Conservation (phyloP, 2,329 filamentous ascomycete species). For the Leptographium procerum region DNA sequence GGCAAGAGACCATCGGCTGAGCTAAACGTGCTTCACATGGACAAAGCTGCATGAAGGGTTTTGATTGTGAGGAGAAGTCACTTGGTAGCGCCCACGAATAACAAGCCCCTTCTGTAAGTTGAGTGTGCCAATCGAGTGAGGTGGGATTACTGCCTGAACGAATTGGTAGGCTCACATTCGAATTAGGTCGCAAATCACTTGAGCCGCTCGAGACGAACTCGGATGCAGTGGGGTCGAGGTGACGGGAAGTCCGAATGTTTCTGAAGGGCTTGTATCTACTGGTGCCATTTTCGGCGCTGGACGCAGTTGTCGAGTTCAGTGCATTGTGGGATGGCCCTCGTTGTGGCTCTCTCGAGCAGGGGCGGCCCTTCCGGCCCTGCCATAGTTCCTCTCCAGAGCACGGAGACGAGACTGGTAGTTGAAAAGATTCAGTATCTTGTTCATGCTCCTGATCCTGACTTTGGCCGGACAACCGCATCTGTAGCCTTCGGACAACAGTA, state of each 20-base stretch:
- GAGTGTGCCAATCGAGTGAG: too few relatives aligned
- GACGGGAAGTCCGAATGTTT: neutral
- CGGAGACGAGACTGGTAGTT: neutral
- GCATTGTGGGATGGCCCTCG: too few relatives aligned
- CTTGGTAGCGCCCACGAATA: neutral
- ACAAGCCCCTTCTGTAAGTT: neutral
- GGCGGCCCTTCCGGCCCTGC: neutral
- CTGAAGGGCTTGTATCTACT: neutral
- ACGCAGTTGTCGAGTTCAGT: neutral
- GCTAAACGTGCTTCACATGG: neutral
- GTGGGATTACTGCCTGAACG: neutral
- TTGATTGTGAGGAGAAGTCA: too few relatives aligned
- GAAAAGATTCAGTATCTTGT: neutral
- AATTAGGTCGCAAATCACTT: neutral
- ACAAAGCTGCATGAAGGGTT: neutral
- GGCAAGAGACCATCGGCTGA: neutral
- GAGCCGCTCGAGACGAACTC: neutral
- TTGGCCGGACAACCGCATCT: slow-evolving; percentile 5
- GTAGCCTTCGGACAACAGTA: slow-evolving; percentile 7
- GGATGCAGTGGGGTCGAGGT: slow-evolving; percentile 2
- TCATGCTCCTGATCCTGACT: neutral
- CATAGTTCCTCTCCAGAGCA: neutral
- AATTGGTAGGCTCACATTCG: too few relatives aligned
- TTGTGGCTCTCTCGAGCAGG: neutral
- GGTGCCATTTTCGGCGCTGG: neutral